A percentile compares a stretch with the other conserved stretches of the same genome.
Evolutionary conservation across 2,329 filamentous ascomycete genomes (phyloP).

Genomic region (Grosmannia huntii): DNA sequence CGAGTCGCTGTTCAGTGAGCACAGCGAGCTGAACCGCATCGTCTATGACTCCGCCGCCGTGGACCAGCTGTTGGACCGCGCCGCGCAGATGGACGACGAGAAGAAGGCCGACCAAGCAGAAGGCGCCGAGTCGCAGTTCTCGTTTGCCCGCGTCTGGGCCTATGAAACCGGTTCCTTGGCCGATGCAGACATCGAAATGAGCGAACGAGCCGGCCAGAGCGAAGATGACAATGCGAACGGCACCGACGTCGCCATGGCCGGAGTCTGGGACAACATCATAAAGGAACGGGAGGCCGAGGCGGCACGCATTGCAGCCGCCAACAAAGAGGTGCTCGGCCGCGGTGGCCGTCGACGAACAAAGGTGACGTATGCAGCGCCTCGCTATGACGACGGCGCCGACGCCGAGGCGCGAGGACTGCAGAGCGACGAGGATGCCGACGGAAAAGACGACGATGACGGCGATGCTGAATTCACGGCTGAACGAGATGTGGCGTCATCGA

Average conservation of each 20-base stretch:
- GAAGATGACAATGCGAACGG: conserved; percentile 16
- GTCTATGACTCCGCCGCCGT: conserved; percentile 70
- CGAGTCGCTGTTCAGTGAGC: conserved; percentile 70
- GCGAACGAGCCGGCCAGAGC: conserved; percentile 34
- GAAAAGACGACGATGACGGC: conserved; percentile 14
- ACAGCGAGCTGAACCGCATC: conserved; percentile 58
- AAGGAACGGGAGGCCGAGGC: conserved; percentile 70
- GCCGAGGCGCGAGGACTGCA: too few relatives aligned
- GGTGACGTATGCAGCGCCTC: conserved; percentile 18
- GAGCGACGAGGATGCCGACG: conserved; percentile 16
- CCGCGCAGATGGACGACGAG: conserved; percentile 59
- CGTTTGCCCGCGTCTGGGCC: conserved; percentile 83
- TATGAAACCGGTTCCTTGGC: conserved; percentile 61
- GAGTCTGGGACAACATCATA: conserved; percentile 84
- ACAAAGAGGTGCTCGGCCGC: conserved; percentile 67
- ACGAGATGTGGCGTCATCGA: neutral
- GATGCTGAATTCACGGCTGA: conserved; percentile 12
- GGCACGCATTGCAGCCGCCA: conserved; percentile 53
- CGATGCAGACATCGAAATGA: conserved; percentile 51
- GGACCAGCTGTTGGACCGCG: conserved; percentile 84
- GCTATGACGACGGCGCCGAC: conserved; percentile 5
- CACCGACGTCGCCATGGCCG: conserved; percentile 22
- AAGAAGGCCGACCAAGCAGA: conserved; percentile 31
- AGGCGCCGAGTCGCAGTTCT: conserved; percentile 69
- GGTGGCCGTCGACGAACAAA: conserved; percentile 62